These are phyloP conservation scores for Dovyalis caffra DNA, from an alignment of 345 rosid species.

Conservation along the genomic window DNA sequence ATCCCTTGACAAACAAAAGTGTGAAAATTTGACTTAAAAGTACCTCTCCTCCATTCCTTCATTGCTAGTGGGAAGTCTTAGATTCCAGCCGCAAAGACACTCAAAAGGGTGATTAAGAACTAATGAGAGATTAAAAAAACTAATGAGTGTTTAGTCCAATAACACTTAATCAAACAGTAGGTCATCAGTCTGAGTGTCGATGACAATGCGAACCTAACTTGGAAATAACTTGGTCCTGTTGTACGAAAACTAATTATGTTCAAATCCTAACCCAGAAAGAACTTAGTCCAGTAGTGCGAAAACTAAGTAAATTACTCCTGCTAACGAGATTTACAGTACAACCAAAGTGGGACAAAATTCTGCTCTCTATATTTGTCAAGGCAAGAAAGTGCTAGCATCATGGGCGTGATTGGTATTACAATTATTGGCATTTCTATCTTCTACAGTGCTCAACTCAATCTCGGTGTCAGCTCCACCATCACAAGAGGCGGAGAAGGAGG, in stretches of 20 bases:
- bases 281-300: no score
- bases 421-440: not conserved
- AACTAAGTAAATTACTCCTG: no score
- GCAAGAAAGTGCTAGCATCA: constrained; percentile 28
- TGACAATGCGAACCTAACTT: not conserved
- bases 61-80: not conserved
- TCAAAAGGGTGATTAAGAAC: not conserved
- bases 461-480: not conserved
- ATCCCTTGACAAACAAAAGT: not conserved
- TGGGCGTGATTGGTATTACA: not conserved
- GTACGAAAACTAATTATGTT: not conserved
- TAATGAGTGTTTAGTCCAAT: no score
- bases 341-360: not conserved
- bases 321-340: not conserved
- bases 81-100: not conserved
- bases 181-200: not conserved
- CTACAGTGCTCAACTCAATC: constrained; percentile 18
- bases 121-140: no score
- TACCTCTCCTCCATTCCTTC: not conserved
- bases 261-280: no score
- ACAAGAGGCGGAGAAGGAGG: constrained; percentile 7
- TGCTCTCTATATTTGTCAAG: constrained; percentile 13
- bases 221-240: not conserved
- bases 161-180: not conserved
- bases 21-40: not conserved